These are phyloP conservation scores for Miamiensis avidus DNA, from an alignment of 169 alveolate species.

Conservation along the genomic window DNA sequence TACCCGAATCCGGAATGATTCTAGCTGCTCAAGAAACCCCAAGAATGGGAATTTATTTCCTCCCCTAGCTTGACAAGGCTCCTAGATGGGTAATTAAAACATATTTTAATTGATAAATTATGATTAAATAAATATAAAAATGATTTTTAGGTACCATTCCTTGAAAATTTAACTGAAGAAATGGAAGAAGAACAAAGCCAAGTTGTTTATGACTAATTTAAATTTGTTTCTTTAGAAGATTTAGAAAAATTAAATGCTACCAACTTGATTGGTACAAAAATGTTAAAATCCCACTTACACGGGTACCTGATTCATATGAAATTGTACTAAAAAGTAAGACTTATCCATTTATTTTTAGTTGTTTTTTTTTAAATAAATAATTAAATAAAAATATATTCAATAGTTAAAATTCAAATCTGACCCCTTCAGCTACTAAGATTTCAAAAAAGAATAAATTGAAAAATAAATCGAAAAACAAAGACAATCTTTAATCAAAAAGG, in stretches of 20 bases:
- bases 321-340: constrained; percentile 71
- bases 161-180: constrained; percentile 96
- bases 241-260: constrained; percentile 91
- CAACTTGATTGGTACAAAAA: constrained; percentile 93
- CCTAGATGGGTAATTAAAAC: constrained; percentile 91
- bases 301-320: constrained; percentile 93
- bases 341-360: too few species aligned
- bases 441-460: constrained; percentile 72
- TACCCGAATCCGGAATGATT: constrained; percentile 91
- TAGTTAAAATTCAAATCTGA: constrained; percentile 80
- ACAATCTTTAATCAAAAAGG: constrained; percentile 61
- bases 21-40: constrained; percentile 93
- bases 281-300: constrained; percentile 95
- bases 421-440: constrained; percentile 83
- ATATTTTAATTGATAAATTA: neutral
- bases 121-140: too few species aligned
- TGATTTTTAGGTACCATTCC: constrained; percentile 67
- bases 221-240: constrained; percentile 93
- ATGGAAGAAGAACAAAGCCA: constrained; percentile 89
- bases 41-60: constrained; percentile 92
- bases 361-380: too few species aligned
- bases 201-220: constrained; percentile 91
- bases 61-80: constrained; percentile 95
- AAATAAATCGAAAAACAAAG: constrained; percentile 82
- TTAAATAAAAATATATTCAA: neutral